Base-by-base conservation (phyloP, 352 stramenopile genomes). In the Phytophthora rubi region DNA sequence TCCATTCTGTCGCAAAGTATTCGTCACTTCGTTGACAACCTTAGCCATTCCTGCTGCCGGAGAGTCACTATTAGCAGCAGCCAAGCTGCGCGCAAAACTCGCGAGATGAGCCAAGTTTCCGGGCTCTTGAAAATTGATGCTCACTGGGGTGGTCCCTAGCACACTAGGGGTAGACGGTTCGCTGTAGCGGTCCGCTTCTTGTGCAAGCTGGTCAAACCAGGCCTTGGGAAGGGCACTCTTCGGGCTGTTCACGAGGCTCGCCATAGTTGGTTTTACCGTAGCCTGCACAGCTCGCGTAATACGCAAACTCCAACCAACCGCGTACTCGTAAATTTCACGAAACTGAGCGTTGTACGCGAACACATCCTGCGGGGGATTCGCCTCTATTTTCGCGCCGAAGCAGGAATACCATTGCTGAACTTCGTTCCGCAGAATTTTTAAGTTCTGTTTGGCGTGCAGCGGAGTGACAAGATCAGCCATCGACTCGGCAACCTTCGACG, bases 341-440 rank as follows among this genome's bases (percentile, higher is more conserved):
- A 94, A 93, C 23, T 91, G 77, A 21, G 85, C 78, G 55, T 96
- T 93, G 70, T 91, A 89, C 3, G 76, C 82, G 51, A 96, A 96
- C 3, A 94, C 76, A 48, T 93, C 87, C 51, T 83, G 72, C 15
- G 89, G 89, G 13, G 89, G 89, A 49, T 90, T 82, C 1, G 82
- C 71, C 49, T 92, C 83, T 6, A 94, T 71, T 69, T 93, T 93
- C 1, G 80, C 75, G 6, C 79, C 87, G 59, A 92, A 94, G 59
- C 87, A 94, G 4, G 85, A 93, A 55, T 93, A 86, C 87, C 87
- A 94, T 62, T 92, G 87, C 66, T 88, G 82, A 1, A 94, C 85
- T 81, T 94, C 87, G 42, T 94, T 94, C 2, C 82, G 80, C 53
- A 94, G 48, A 18, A 93, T 90, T 47, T 89, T 89, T 30, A 94